Evolutionary conservation across 768 basidiomycete species (phyloP), one percentile per base, ranked within the genome.

Genomic region (Tricholoma sp.): DNA sequence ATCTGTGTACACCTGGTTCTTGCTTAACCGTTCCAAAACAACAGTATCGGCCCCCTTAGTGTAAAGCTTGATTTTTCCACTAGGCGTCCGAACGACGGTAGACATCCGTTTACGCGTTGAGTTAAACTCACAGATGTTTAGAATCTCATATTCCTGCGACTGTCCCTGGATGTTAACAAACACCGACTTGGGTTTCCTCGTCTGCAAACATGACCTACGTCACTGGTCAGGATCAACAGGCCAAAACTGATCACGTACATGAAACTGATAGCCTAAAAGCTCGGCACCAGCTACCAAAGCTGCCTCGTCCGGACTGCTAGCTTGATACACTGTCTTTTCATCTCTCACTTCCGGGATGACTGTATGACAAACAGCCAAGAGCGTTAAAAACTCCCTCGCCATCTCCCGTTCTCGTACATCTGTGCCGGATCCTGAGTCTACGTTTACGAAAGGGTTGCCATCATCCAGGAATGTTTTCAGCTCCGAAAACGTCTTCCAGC

Each of bases 101-200:
- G 97, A 98, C 97, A 99, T 98, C 57, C 97, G 83, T 67, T 99
- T 98, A 51, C 97, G 83, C 4, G 94, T 92, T 20, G 94, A 97
- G 68, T 98, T 98, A 80, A 99, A 99, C 73, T 98, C 97, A 81
- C 95, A 97, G 44, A 99, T 89, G 66, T 98, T 98, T 57, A 99
- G 72, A 55, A 98, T 83, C 66, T 98, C 85, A 67, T 86, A 98
- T 68, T 98, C 94, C 55, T 83, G 80, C 0, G 78, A 72, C 54
- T 76, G 71, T 17, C 92, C 94, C 50, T 81, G 76, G 55, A 95
- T 77, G 39, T 89, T 87, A 53, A 98, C 84, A 66, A 92, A 98
- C 6, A 95, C 91, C 0, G 96, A 97, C 67, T 88, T 94, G 4
- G 97, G 97, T 70, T 99, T 99, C 39, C 97, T 88, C 2, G 80